Percentiles rank a stretch among this genome's conserved stretches.
Conservation (phyloP, 352 stramenopile genomes). For the Globisporangium megalacanthum region DNA sequence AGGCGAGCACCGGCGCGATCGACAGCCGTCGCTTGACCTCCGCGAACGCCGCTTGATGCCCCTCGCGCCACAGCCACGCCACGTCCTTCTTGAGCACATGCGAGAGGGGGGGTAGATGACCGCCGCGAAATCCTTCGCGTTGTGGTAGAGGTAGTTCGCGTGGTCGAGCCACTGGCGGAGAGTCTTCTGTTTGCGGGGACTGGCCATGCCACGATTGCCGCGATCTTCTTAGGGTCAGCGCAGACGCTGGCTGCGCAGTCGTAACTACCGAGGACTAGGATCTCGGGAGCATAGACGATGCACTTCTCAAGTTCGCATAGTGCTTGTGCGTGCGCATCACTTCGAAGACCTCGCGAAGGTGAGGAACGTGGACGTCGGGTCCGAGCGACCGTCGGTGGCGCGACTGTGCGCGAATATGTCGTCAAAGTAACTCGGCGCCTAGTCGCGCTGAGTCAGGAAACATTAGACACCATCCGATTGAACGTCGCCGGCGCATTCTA, state of each 20-base stretch:
- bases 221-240: constrained; percentile 16
- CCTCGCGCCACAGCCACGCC: constrained; percentile 7
- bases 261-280: not conserved
- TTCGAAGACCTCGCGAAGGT: no score
- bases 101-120: constrained; percentile 9
- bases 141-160: constrained; percentile 20
- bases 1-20: constrained; percentile 6
- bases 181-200: constrained; percentile 5
- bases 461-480: constrained; percentile 15
- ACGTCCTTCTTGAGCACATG: constrained; percentile 17
- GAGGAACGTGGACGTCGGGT: no score
- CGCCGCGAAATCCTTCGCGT: constrained; percentile 12
- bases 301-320: no score
- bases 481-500: constrained; percentile 21
- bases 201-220: constrained; percentile 7
- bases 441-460: not conserved
- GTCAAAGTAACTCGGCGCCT: constrained; percentile 5
- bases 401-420: constrained; percentile 5
- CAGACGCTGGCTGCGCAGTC: constrained; percentile 2
- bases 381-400: no score
- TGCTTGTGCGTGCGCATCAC: no score
- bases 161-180: constrained; percentile 14
- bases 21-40: constrained; percentile 12
- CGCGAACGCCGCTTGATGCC: constrained; percentile 15
- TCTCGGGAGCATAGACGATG: not conserved